These are phyloP conservation scores for Apium graveolens DNA, from an alignment of 129 eudicot species.

Conservation along the genomic window DNA sequence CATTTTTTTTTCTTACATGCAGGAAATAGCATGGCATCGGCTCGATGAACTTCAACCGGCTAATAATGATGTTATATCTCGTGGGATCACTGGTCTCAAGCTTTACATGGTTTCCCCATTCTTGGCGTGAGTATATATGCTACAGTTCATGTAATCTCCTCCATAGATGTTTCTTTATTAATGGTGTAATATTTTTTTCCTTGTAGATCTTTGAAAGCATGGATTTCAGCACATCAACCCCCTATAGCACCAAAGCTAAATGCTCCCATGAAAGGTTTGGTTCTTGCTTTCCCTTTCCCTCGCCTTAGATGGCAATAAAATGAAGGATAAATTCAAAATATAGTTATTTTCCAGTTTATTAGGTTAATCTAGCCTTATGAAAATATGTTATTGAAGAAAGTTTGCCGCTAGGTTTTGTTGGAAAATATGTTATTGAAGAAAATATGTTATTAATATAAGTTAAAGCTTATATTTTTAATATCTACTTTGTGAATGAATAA, in stretches of 20 bases:
- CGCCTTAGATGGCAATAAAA: background rate
- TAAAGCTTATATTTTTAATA: background rate
- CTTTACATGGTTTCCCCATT: slow-evolving; percentile 99
- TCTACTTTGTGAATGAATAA: too few species aligned
- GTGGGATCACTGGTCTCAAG: slow-evolving; percentile 79
- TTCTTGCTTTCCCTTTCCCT: slow-evolving; percentile 4
- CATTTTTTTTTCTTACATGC: slow-evolving; percentile 12
- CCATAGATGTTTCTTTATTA: background rate
- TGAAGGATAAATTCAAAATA: background rate
- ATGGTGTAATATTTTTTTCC: background rate
- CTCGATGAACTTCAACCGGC: slow-evolving; percentile 86
- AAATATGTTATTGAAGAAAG: background rate
- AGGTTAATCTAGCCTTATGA: background rate
- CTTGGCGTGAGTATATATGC: slow-evolving; percentile 43
- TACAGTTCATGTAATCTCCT: background rate
- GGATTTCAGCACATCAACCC: slow-evolving; percentile 77
- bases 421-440: too few species aligned
- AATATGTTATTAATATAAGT: too few species aligned
- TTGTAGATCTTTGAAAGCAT: slow-evolving; percentile 68
- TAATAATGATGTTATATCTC: slow-evolving; percentile 79
- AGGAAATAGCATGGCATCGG: slow-evolving; percentile 99
- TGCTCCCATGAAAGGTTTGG: slow-evolving; percentile 60
- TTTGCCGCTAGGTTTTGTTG: background rate
- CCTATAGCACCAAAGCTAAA: slow-evolving; percentile 50
- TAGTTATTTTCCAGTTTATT: background rate